Evolutionary conservation across 179 eudicot species (phyloP), one percentile per base, ranked within the genome.

Genomic region (Corrigiola litoralis): DNA sequence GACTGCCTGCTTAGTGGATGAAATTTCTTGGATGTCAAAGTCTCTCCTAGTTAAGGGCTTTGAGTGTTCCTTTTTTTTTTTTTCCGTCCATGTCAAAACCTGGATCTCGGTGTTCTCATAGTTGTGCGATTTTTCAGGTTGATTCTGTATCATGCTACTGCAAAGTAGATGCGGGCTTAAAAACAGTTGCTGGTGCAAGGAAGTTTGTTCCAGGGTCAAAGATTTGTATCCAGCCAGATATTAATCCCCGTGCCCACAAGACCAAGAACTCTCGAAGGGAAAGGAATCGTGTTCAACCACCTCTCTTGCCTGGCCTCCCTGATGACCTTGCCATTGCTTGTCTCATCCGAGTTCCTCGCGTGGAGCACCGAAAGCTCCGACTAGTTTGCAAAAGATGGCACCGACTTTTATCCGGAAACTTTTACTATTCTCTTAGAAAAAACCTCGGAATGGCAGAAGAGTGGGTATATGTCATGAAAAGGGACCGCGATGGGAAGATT

Each of bases 121-220:
- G 52, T 34, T 41, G 58, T 33, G 45, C 48, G 34, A 42, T 49
- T 57, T 40, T 63, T 63, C 87, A 92, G 98, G 98, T 92, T 62
- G 98, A 90, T 81, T 90, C 98, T 25, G 92, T 90, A 17, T 89
- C 96, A 52, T 92, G 98, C 82, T 87, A 85, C 71, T 92, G 98
- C 85, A 92, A 85, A 69, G 98, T 85, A 29, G 98, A 92, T 70
- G 78, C 96, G 2, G 86, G 96, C 31, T 72, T 92, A 61, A 92
- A 85, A 81, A 90, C 96, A 16, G 98, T 92, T 71, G 95, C 83
- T 1, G 95, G 96, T 75, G 98, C 98, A n/a, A 87, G 92, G 56
- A 90, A 78, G 66, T 90, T 90, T 66, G 96, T 90, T 52, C 90
- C 98, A 2, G 96, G 96, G 29, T 92, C 96, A 17, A 92, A 92